A percentile compares a stretch with the other conserved stretches of the same genome.
Conservation (phyloP, 148 eudicot genomes). For the Chenopodium suecicum region DNA sequence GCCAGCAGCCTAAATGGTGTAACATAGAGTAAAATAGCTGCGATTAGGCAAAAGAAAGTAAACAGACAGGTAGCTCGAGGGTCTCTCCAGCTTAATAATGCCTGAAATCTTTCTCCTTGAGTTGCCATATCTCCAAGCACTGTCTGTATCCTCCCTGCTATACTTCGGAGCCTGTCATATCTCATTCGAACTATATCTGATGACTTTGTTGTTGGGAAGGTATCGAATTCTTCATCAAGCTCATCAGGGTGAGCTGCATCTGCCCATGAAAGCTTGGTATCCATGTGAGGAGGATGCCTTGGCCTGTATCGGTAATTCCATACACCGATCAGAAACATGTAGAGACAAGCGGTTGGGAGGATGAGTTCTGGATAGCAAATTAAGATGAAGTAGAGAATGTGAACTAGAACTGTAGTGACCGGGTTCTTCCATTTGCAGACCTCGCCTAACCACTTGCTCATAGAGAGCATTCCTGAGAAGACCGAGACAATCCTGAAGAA, state of each 20-base stretch:
- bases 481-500: constrained; percentile 38
- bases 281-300: constrained; percentile 43
- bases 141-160: constrained; percentile 42
- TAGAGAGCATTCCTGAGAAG: constrained; percentile 31
- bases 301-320: constrained; percentile 40
- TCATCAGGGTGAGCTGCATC: constrained; percentile 38
- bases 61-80: constrained; percentile 38
- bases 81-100: constrained; percentile 39
- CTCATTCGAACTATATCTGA: constrained; percentile 32
- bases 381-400: constrained; percentile 38
- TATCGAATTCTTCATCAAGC: constrained; percentile 40
- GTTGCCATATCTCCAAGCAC: constrained; percentile 39
- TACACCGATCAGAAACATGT: constrained; percentile 37
- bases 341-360: constrained; percentile 37
- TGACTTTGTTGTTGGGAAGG: constrained; percentile 38
- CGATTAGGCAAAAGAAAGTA: constrained; percentile 33
- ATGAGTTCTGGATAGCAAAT: constrained; percentile 41
- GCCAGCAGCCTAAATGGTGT: constrained; percentile 37
- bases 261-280: constrained; percentile 39
- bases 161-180: constrained; percentile 36
- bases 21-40: constrained; percentile 31
- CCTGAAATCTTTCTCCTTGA: constrained; percentile 40
- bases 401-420: constrained; percentile 33
- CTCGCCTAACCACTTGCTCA: constrained; percentile 40
- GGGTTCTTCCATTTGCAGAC: constrained; percentile 45